Conservation (phyloP, 495 filamentous ascomycete species). For the Wilcoxina mikolae region DNA sequence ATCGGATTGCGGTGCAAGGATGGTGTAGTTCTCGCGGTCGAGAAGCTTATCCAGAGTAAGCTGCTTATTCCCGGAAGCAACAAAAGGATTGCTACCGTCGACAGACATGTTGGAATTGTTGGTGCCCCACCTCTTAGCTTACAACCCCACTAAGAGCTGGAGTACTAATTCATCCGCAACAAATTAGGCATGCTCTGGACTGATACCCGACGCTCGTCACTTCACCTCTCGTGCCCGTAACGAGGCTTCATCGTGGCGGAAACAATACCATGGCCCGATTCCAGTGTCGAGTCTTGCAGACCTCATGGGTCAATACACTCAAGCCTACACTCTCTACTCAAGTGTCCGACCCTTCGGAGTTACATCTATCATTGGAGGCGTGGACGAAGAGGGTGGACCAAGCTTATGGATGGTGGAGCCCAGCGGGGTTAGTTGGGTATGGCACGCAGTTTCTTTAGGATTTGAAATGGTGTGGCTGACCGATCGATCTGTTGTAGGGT, state of each 20-base stretch:
- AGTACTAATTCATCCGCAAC: conserved; percentile 4
- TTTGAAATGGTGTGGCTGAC: background rate
- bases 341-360: conserved; percentile 93
- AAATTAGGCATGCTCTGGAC: conserved; percentile 70
- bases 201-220: conserved; percentile 87
- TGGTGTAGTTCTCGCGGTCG: conserved; percentile 87
- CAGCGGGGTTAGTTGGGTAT: conserved; percentile 84
- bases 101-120: conserved; percentile 87
- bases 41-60: conserved; percentile 93
- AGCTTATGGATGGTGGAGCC: conserved; percentile 98
- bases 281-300: conserved; percentile 69
- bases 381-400: conserved; percentile 83
- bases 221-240: conserved; percentile 88
- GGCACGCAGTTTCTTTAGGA: conserved; percentile 8
- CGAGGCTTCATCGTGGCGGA: conserved; percentile 78
- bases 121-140: conserved; percentile 26
- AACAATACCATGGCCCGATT: conserved; percentile 81
- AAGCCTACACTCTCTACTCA: conserved; percentile 92
- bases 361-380: conserved; percentile 84
- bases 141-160: background rate
- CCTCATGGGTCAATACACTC: conserved; percentile 86
- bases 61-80: conserved; percentile 85
- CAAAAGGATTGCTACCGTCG: conserved; percentile 88
- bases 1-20: conserved; percentile 95
- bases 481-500: conserved; percentile 38